Percentiles rank a stretch among this genome's conserved stretches.
These are phyloP conservation scores for Populus tremula DNA, from an alignment of 345 rosid species.

Conservation along the genomic window DNA sequence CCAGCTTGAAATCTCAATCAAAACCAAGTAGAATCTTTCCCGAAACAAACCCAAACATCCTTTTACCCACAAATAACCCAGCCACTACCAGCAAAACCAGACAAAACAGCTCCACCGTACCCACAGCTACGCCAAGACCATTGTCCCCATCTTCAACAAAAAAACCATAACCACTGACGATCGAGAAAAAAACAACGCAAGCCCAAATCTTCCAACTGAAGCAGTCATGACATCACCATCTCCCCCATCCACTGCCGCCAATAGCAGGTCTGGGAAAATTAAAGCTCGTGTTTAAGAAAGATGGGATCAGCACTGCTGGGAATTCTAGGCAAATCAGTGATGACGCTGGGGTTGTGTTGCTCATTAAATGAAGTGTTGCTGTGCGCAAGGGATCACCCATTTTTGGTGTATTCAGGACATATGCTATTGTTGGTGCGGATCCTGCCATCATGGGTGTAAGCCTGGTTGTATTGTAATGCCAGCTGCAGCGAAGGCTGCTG, in stretches of 20 bases:
- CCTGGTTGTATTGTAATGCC: constrained; percentile 91
- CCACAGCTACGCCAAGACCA: no score
- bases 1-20: no score
- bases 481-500: constrained; percentile 91
- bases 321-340: constrained; percentile 93
- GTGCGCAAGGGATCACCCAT: constrained; percentile 69
- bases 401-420: constrained; percentile 90
- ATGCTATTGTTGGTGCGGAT: constrained; percentile 93
- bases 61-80: no score
- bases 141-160: no score
- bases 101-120: no score
- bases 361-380: constrained; percentile 85
- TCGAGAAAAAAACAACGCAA: no score
- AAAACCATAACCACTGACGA: no score
- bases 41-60: no score
- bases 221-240: no score
- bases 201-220: no score
- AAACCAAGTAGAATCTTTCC: no score
- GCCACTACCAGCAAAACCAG: no score
- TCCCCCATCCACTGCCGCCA: constrained; percentile 41
- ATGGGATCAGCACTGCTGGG: constrained; percentile 93
- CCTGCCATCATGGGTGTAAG: constrained; percentile 97
- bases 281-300: constrained; percentile 79
- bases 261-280: constrained; percentile 63
- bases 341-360: constrained; percentile 94